Conservation (phyloP, 2,329 filamentous ascomycete genomes). For the Arthrobotrys conoides region DNA sequence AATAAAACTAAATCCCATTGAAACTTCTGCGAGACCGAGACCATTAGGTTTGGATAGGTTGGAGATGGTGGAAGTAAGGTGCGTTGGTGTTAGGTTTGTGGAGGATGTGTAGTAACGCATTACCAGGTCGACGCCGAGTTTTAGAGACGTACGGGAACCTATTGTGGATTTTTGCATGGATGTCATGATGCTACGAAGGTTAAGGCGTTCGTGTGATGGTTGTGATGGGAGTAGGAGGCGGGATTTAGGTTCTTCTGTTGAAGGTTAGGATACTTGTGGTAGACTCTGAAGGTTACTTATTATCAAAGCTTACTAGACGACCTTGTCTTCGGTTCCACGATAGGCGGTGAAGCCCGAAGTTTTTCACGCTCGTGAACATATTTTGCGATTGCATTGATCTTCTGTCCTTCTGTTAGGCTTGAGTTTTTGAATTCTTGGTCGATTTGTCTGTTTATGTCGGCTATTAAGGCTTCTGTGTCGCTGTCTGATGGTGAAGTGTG, state of each 20-base stretch:
- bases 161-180: slow-evolving; percentile 20
- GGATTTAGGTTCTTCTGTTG: neutral
- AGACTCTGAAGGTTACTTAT: neutral
- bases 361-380: slow-evolving; percentile 21
- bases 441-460: slow-evolving; percentile 22
- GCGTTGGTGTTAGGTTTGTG: slow-evolving; percentile 2
- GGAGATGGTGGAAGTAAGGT: slow-evolving; percentile 24
- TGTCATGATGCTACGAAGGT: slow-evolving; percentile 29
- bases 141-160: slow-evolving; percentile 17
- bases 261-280: neutral
- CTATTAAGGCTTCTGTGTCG: neutral
- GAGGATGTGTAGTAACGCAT: slow-evolving; percentile 35
- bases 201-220: slow-evolving; percentile 11
- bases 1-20: slow-evolving; percentile 37
- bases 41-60: slow-evolving; percentile 33
- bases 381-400: slow-evolving; percentile 21
- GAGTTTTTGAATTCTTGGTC: slow-evolving; percentile 8
- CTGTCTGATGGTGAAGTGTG: slow-evolving; percentile 7
- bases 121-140: slow-evolving; percentile 27
- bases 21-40: slow-evolving; percentile 27
- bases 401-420: slow-evolving; percentile 18
- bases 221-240: neutral
- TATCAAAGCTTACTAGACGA: neutral
- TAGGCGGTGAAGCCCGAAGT: neutral
- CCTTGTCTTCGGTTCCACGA: slow-evolving; percentile 6